Evolutionary conservation across 208 protist species (phyloP).

Genomic region (Wallacemonas rigidus): DNA sequence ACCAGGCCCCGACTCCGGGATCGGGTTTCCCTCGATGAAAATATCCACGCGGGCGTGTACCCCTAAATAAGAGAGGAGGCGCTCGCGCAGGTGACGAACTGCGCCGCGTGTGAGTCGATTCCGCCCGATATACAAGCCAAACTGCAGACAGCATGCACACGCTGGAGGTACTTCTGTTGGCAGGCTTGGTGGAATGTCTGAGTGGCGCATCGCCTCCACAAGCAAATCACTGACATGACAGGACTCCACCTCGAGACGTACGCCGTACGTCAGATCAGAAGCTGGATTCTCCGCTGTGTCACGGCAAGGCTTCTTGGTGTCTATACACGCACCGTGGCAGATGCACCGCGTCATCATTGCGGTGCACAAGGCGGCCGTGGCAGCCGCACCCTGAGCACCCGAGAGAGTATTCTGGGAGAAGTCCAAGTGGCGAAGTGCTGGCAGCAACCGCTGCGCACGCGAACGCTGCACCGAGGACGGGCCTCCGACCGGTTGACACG

Average conservation of each 20-base stretch:
- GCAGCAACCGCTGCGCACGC: slow-evolving; percentile 1
- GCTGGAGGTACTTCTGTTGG: background rate
- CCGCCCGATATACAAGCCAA: slow-evolving; percentile 5
- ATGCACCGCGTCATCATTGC: too few relatives aligned
- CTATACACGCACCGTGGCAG: too few relatives aligned
- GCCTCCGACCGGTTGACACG: too few relatives aligned
- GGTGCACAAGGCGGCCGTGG: too few relatives aligned
- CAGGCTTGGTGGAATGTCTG: background rate
- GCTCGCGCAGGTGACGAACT: slow-evolving; percentile 12
- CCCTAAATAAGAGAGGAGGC: background rate
- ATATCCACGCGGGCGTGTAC: background rate
- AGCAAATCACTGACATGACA: background rate
- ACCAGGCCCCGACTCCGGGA: background rate
- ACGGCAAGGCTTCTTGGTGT: too few relatives aligned
- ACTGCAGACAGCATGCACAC: too few relatives aligned
- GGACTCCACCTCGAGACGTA: slow-evolving; percentile 3
- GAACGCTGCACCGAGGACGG: too few relatives aligned
- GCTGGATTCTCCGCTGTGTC: too few relatives aligned
- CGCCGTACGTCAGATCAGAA: background rate
- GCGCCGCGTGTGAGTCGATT: slow-evolving; percentile 16
- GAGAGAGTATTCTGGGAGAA: slow-evolving; percentile 20
- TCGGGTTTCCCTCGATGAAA: slow-evolving; percentile 31
- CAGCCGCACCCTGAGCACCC: too few relatives aligned
- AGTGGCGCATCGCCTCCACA: background rate
- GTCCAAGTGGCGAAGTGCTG: slow-evolving; percentile 14